phyloP scores from a whole-genome alignment of 2,329 filamentous ascomycete genomes.

The Calonectria naviculata region DNA sequence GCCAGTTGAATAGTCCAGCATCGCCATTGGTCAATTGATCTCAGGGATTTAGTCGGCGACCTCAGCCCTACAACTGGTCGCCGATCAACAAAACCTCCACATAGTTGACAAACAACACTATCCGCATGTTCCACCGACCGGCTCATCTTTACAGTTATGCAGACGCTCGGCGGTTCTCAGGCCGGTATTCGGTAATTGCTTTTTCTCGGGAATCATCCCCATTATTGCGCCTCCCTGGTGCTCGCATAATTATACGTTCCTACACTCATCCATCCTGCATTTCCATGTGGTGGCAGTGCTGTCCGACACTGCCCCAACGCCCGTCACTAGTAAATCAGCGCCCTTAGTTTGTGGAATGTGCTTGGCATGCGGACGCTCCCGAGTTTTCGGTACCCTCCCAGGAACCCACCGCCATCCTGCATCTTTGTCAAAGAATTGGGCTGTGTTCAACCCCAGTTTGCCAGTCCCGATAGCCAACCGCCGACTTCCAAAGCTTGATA shows the following conservation, averaged over 20 bases:
- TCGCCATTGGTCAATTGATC: background rate
- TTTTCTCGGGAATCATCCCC: background rate
- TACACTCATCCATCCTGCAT: background rate
- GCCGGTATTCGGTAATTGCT: background rate
- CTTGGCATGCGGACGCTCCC: background rate
- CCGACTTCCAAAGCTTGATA: background rate
- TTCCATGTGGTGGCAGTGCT: background rate
- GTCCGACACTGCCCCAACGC: background rate
- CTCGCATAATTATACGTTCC: background rate
- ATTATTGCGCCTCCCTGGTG: background rate
- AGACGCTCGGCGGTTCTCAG: background rate
- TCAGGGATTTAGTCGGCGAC: background rate
- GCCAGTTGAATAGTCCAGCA: background rate
- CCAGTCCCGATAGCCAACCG: background rate
- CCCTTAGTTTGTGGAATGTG: background rate
- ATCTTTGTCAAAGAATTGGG: background rate
- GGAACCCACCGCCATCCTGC: background rate
- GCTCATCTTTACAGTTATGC: background rate
- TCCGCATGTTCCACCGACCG: background rate
- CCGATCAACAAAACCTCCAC: background rate
- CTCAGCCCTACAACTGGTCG: constrained; percentile 1
- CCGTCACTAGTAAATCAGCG: background rate
- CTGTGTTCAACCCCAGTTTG: no score
- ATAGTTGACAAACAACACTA: background rate
- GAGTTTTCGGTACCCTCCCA: background rate